A percentile compares a stretch with the other conserved stretches of the same genome.
Conservation (phyloP, 1,284 basidiomycete genomes). For the Trametes hirsuta region DNA sequence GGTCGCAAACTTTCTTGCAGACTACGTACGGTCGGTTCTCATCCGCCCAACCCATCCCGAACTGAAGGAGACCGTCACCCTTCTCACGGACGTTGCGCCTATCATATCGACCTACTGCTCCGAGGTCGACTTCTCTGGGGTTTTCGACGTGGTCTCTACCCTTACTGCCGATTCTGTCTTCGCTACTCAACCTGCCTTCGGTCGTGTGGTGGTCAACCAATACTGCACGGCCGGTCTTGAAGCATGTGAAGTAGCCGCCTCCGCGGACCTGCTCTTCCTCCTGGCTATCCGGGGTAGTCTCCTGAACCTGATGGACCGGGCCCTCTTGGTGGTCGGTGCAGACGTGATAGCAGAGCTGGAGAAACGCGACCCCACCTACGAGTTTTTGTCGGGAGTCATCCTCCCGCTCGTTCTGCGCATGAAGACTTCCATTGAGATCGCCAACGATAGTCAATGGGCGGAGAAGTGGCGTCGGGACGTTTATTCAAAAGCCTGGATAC, state of each 20-base stretch:
- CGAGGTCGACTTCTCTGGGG: constrained; percentile 62
- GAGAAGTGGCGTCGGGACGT: constrained; percentile 49
- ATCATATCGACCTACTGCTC: constrained; percentile 57
- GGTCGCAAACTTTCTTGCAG: constrained; percentile 53
- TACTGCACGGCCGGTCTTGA: constrained; percentile 63
- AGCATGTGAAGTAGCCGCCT: constrained; percentile 57
- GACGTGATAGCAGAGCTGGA: constrained; percentile 65
- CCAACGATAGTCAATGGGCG: constrained; percentile 44
- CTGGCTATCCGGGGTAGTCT: constrained; percentile 54
- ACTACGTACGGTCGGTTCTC: constrained; percentile 51
- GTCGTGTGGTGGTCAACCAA: constrained; percentile 56
- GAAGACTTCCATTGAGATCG: constrained; percentile 52
- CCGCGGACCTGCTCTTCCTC: constrained; percentile 53
- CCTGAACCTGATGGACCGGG: constrained; percentile 54
- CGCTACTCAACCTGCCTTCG: constrained; percentile 54
- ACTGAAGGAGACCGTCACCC: constrained; percentile 53
- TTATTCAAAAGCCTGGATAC: constrained; percentile 62
- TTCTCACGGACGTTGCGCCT: constrained; percentile 61
- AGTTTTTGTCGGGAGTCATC: constrained; percentile 61
- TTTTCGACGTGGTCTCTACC: constrained; percentile 57
- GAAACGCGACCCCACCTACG: constrained; percentile 54
- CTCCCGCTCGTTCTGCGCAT: constrained; percentile 64
- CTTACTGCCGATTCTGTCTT: constrained; percentile 53
- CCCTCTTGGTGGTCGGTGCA: constrained; percentile 54
- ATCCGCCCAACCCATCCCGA: constrained; percentile 46